Evolutionary conservation across 1,284 basidiomycete species (phyloP), one percentile per base, ranked within the genome.

Genomic region (Microbotryum violaceum): DNA sequence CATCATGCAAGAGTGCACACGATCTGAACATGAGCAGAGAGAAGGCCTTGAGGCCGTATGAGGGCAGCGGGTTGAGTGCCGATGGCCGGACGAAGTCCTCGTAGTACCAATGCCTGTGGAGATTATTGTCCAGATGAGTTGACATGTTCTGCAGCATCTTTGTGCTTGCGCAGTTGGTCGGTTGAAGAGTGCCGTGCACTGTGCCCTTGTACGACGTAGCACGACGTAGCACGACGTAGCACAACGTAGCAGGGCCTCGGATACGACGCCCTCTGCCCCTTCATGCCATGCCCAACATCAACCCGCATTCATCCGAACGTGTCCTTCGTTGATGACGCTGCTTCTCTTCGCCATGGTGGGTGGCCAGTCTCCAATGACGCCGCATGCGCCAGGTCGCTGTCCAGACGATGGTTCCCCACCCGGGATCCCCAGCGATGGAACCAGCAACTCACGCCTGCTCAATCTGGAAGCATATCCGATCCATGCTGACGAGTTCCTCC

Each of bases 391-490:
- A 18, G 37, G 37, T 18, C 37, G 20, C 54, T 18, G 18, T n/a
- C 27, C n/a, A 33, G 20, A 20, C 4, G 45, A 5, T 20, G 10
- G 4, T 12, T 25, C 14, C 27, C 20, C 29, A 51, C 12, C n/a
- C 29, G 12, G 4, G 37, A 31, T 27, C 8, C 29, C 3, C 6
- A 18, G n/a, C 21, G 52, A 27, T 27, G 46, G 31, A 18, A 21
- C 7, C 49, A 42, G 75, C 6, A 16, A 75, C 90, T 72, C 75
- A 96, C 89, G 96, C 96, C 82, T 97, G 93, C 78, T 99, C 96
- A 62, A 97, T 91, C 78, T 98, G 96, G 79, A 98, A 98, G 78
- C 91, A 97, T 72, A 98, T 86, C 66, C 96, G 84, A 74, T 96
- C 91, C 64, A 97, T 81, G 25, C 88, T 91, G 56, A 83, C 83